Evolutionary conservation across 495 filamentous ascomycete genomes (phyloP).

Genomic region (Cetradonia linearis): DNA sequence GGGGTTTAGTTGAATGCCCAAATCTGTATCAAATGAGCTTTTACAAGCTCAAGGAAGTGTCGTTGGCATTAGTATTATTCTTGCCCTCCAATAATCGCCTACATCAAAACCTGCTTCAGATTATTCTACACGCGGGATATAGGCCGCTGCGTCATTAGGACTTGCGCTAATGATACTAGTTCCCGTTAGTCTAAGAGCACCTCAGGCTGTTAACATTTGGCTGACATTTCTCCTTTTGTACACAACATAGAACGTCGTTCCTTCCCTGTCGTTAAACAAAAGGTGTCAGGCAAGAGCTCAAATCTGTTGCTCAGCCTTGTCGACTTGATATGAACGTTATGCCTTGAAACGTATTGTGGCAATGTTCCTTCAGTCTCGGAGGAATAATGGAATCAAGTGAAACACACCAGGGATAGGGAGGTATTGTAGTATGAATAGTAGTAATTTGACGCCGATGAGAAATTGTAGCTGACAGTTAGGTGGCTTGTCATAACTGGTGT

Average conservation of each 20-base stretch:
- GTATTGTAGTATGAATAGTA: too few species aligned
- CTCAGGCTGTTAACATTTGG: neutral
- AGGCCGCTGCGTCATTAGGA: neutral
- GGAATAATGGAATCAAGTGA: neutral
- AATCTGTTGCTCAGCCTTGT: neutral
- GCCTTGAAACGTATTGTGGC: neutral
- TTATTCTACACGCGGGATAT: neutral
- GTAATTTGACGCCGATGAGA: too few species aligned
- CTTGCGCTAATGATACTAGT: neutral
- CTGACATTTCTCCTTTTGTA: neutral
- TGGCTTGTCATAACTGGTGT: too few species aligned
- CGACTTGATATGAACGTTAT: neutral
- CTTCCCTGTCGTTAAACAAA: too few species aligned
- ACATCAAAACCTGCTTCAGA: slow-evolving; percentile 6
- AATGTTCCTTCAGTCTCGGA: neutral
- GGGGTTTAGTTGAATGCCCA: neutral
- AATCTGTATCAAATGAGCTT: too few species aligned
- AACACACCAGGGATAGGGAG: neutral
- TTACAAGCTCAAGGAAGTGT: neutral
- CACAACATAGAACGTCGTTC: too few species aligned
- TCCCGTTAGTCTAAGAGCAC: neutral
- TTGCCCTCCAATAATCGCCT: neutral
- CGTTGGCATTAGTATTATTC: neutral
- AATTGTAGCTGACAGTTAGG: too few species aligned
- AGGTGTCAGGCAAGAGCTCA: neutral